Base-by-base conservation (phyloP, 2,329 filamentous ascomycete genomes). In the Stylonectria norvegica region DNA sequence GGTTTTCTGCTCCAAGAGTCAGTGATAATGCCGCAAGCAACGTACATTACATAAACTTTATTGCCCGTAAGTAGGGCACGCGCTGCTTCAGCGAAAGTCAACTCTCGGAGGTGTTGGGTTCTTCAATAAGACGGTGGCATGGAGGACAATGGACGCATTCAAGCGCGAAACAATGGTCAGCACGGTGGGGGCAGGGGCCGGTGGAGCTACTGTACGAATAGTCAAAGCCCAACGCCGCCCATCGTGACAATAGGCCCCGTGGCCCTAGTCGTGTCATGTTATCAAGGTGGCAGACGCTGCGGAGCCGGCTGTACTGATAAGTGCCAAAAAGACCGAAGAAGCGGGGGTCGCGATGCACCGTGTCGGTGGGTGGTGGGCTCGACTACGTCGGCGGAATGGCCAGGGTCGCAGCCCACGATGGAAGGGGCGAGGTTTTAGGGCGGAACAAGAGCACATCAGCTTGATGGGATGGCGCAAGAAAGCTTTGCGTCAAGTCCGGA, bases 371-470 rank as follows among this genome's bases (percentile, higher is more conserved):
- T 36, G 50, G 51, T 38, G 45, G 40, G 49, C 50, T 55, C 52
- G 53, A 52, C 54, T 55, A 52, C 54, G 54, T 55, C 47, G 49
- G 51, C 47, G 53, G 53, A 57, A 53, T 40, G 43, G 43, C 49
- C 52, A 53, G 50, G 52, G 49, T 56, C 43, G 39, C 47, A 52
- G 48, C 53, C 43, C 48, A 47, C 40, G 49, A 52, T 55, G 49
- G 14, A 56, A 56, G 53, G 46, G 53, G 49, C 41, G 38, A 48
- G 20, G 6, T 36, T 41, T 44, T 47, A 45, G 54, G 48, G 44
- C 44, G 46, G 45, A 56, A 50, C 25, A 53, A 43, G 53, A 47
- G 32, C 49, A 44, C 30, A 30, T 52, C 47, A 51, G 53, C 49
- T 51, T 53, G 48, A 52, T 48, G 32, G 44, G 35, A 56, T 53